These are phyloP conservation scores for Oidiodendron maius DNA, from an alignment of 495 filamentous ascomycete genomes.

Conservation along the genomic window DNA sequence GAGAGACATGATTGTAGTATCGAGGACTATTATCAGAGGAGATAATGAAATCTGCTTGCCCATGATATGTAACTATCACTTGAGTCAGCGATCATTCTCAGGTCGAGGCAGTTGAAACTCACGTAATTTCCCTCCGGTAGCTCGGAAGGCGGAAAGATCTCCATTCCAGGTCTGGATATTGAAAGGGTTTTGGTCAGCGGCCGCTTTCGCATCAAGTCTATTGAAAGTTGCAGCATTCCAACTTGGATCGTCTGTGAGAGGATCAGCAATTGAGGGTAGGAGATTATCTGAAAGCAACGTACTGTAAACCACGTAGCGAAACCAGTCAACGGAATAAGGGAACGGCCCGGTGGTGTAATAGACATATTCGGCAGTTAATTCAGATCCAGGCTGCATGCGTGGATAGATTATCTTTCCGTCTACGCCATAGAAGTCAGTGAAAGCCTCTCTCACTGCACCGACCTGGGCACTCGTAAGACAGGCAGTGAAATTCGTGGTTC, in stretches of 20 bases:
- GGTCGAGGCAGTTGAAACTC: no score
- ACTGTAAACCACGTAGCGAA: constrained; percentile 48
- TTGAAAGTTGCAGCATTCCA: constrained; percentile 37
- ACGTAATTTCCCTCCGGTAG: constrained; percentile 38
- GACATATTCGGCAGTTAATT: constrained; percentile 18
- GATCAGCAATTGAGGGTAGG: background rate
- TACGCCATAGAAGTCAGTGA: constrained; percentile 37
- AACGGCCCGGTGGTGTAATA: constrained; percentile 18
- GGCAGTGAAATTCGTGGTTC: constrained; percentile 24
- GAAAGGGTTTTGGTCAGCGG: constrained; percentile 27
- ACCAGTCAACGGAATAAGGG: constrained; percentile 28
- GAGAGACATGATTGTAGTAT: constrained; percentile 36
- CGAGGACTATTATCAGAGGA: constrained; percentile 25
- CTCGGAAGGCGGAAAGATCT: constrained; percentile 32
- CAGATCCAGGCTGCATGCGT: constrained; percentile 33
- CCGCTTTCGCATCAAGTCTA: constrained; percentile 17
- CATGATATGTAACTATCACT: constrained; percentile 17
- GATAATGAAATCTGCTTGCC: constrained; percentile 21
- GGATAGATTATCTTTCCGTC: constrained; percentile 50
- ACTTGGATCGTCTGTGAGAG: constrained; percentile 27
- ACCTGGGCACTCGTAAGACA: constrained; percentile 56
- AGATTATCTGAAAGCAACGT: background rate
- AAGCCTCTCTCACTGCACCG: constrained; percentile 39
- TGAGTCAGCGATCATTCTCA: no score
- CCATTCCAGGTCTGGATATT: constrained; percentile 32